Conservation (phyloP, 179 eudicot genomes). For the Sideroxylon spinosum region DNA sequence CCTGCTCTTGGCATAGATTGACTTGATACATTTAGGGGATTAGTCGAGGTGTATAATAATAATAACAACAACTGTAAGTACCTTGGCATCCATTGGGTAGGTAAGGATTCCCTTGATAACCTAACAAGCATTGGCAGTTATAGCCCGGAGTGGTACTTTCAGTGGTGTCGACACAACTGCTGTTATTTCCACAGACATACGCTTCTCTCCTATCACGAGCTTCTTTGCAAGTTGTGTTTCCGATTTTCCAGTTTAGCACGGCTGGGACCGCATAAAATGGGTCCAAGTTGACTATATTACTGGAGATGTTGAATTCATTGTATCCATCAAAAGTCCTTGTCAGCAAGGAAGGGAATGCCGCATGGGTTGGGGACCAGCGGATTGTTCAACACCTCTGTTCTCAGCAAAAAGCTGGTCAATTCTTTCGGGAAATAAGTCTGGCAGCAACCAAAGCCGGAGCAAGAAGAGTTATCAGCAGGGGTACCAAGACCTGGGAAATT, state of each 20-base stretch:
- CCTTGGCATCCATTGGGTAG: slow-evolving; percentile 19
- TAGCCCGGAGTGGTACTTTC: background rate
- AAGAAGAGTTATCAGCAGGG: too few species aligned
- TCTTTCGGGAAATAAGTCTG: background rate
- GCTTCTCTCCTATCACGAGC: background rate
- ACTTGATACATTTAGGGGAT: too few species aligned
- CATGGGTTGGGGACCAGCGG: too few species aligned
- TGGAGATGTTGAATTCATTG: background rate
- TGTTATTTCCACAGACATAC: background rate
- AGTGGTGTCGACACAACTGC: background rate
- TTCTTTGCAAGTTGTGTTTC: background rate
- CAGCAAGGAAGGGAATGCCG: background rate
- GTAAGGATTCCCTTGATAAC: slow-evolving; percentile 16
- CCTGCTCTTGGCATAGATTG: too few species aligned
- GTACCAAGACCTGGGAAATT: too few species aligned
- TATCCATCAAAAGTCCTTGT: background rate
- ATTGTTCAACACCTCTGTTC: background rate
- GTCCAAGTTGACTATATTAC: background rate
- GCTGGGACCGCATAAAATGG: background rate
- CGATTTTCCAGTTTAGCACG: background rate
- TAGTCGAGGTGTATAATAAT: too few species aligned
- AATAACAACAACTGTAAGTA: too few species aligned
- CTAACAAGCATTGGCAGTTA: background rate
- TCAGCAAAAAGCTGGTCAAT: background rate
- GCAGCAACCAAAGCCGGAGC: background rate